These are phyloP conservation scores for Fusarium sp. DNA, from an alignment of 2,329 filamentous ascomycete species.

Conservation along the genomic window DNA sequence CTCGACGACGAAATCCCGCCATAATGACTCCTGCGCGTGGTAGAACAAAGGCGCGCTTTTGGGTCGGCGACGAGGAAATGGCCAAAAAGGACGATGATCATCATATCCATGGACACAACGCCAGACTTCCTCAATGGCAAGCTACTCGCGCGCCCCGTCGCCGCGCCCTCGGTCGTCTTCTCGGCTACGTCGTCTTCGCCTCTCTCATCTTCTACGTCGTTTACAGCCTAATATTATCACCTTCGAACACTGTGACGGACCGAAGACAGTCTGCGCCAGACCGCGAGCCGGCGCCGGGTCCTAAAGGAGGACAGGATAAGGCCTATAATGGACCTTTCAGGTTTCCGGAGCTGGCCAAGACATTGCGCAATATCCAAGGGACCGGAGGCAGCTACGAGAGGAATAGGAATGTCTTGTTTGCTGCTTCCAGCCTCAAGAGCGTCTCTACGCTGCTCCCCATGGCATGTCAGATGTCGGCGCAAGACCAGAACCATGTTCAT, in stretches of 20 bases:
- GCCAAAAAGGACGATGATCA: constrained; percentile 72
- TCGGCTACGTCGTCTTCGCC: constrained; percentile 59
- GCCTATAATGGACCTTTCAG: constrained; percentile 77
- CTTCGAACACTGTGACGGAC: constrained; percentile 49
- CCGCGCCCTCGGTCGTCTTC: constrained; percentile 66
- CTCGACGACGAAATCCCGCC: constrained; percentile 4
- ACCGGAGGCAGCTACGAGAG: constrained; percentile 63
- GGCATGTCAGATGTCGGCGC: constrained; percentile 85
- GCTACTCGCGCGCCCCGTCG: constrained; percentile 59
- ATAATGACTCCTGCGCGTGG: constrained; percentile 55
- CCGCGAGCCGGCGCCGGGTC: constrained; percentile 3
- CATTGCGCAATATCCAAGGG: constrained; percentile 70
- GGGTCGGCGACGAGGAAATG: constrained; percentile 66
- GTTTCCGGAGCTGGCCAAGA: constrained; percentile 73
- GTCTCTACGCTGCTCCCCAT: constrained; percentile 80
- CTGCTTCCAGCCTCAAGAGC: constrained; percentile 79
- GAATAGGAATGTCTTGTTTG: constrained; percentile 84
- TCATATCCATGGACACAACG: constrained; percentile 41
- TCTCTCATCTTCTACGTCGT: constrained; percentile 66
- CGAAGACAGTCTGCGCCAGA: constrained; percentile 15
- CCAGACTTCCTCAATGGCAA: constrained; percentile 55
- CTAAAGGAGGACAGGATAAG: constrained; percentile 49
- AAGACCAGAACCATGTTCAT: constrained; percentile 81
- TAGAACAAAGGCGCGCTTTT: constrained; percentile 54
- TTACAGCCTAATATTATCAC: constrained; percentile 53